These are phyloP conservation scores for Marasmius sp. DNA, from an alignment of 1,284 basidiomycete genomes.

Conservation along the genomic window DNA sequence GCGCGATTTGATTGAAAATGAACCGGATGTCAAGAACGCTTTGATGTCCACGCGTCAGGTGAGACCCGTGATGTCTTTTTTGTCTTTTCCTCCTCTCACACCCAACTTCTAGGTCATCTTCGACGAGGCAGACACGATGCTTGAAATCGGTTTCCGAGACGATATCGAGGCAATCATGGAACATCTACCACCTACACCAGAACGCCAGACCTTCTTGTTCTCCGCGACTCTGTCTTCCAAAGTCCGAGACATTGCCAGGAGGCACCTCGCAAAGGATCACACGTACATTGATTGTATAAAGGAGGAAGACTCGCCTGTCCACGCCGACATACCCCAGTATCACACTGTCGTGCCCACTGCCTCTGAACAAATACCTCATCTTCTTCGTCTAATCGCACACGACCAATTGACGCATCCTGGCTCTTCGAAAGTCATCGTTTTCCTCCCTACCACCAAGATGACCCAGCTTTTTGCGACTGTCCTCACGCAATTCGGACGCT, in stretches of 20 bases:
- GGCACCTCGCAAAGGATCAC: slow-evolving; percentile 54
- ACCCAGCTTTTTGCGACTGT: slow-evolving; percentile 76
- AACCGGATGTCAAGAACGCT: slow-evolving; percentile 54
- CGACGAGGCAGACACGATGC: slow-evolving; percentile 94
- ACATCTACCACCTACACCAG: slow-evolving; percentile 63
- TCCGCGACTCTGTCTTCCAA: slow-evolving; percentile 80
- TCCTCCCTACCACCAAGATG: slow-evolving; percentile 89
- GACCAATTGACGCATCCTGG: slow-evolving; percentile 82
- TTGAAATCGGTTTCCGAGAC: slow-evolving; percentile 95
- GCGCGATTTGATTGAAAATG: slow-evolving; percentile 73
- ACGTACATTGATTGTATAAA: slow-evolving; percentile 64
- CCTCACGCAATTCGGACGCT: slow-evolving; percentile 48
- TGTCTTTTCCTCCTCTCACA: not conserved
- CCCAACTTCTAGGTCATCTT: slow-evolving; percentile 69
- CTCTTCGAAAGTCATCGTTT: slow-evolving; percentile 82
- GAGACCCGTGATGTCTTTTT: slow-evolving; percentile 23
- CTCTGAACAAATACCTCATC: slow-evolving; percentile 75
- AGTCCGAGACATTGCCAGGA: slow-evolving; percentile 63
- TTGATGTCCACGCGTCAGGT: slow-evolving; percentile 63
- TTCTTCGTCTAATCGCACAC: slow-evolving; percentile 82
- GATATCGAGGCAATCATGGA: slow-evolving; percentile 81
- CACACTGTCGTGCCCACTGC: slow-evolving; percentile 73
- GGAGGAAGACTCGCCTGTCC: slow-evolving; percentile 58
- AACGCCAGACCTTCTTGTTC: slow-evolving; percentile 92
- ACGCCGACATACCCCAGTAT: slow-evolving; percentile 83